Evolutionary conservation across 23 red algal genomes (phyloP).

Genomic region (Gracilaria gracilis): DNA sequence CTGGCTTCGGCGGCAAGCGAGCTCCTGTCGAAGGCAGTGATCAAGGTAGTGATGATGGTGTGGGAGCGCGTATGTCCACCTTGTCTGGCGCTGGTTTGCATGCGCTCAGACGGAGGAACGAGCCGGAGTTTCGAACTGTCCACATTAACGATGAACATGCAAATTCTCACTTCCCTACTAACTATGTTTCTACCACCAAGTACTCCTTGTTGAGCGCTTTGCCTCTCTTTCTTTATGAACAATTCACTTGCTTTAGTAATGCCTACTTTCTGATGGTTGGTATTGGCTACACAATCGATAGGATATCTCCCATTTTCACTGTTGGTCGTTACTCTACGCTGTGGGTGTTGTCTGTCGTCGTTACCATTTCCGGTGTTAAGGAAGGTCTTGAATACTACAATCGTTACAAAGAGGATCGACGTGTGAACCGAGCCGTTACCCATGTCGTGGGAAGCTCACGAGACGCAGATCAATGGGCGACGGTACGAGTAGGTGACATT

Average conservation of each 20-base stretch:
- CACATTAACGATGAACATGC: constrained; percentile 49
- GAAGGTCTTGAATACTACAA: constrained; percentile 85
- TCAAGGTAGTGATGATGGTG: neutral
- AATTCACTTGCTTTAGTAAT: constrained; percentile 84
- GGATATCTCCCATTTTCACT: constrained; percentile 72
- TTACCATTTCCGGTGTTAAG: constrained; percentile 83
- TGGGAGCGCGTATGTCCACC: constrained; percentile 5
- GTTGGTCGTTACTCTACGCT: constrained; percentile 80
- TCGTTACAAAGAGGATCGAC: constrained; percentile 82
- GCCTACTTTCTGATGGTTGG: constrained; percentile 90
- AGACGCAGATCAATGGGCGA: constrained; percentile 53
- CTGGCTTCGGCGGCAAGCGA: constrained; percentile 51
- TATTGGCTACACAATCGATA: constrained; percentile 74
- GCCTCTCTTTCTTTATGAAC: constrained; percentile 76
- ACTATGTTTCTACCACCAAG: constrained; percentile 95
- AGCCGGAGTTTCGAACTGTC: constrained; percentile 46
- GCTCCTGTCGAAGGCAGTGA: constrained; percentile 40
- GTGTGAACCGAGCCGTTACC: constrained; percentile 76
- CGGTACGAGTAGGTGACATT: constrained; percentile 91
- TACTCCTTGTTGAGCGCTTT: constrained; percentile 71
- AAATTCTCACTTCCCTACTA: constrained; percentile 72
- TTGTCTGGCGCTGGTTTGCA: constrained; percentile 10
- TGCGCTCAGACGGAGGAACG: constrained; percentile 1
- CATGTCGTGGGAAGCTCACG: constrained; percentile 66
- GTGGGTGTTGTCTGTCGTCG: constrained; percentile 72